Conservation (phyloP, 176 grass and related monocot genomes). For the Tuctoria greenei region DNA sequence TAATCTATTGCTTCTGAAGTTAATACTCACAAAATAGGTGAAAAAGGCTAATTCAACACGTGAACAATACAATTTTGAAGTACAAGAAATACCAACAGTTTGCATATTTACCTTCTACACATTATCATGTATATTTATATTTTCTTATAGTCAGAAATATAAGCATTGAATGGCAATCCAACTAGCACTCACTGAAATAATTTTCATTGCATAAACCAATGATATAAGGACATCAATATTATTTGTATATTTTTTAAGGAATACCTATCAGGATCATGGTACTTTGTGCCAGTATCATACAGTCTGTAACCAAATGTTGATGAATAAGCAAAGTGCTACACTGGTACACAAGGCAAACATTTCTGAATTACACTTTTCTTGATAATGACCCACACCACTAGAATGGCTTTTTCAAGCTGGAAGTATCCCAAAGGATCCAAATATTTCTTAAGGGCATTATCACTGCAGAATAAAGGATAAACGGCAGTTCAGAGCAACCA, state of each 20-base stretch:
- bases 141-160: background rate
- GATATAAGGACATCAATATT: background rate
- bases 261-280: background rate
- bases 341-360: background rate
- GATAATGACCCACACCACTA: background rate
- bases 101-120: background rate
- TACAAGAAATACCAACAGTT: background rate
- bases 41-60: background rate
- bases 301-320: background rate
- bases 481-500: background rate
- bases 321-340: background rate
- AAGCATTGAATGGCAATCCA: background rate
- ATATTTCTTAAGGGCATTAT: background rate
- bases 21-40: background rate
- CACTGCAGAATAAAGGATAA: background rate
- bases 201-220: constrained; percentile 1
- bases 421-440: background rate
- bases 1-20: background rate
- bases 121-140: background rate
- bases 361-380: background rate
- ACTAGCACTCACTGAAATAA: background rate
- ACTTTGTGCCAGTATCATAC: background rate
- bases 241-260: background rate
- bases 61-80: background rate
- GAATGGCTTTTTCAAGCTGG: background rate